Base-by-base conservation (phyloP, 1,139 yeast species). In the Diutina catenulata region DNA sequence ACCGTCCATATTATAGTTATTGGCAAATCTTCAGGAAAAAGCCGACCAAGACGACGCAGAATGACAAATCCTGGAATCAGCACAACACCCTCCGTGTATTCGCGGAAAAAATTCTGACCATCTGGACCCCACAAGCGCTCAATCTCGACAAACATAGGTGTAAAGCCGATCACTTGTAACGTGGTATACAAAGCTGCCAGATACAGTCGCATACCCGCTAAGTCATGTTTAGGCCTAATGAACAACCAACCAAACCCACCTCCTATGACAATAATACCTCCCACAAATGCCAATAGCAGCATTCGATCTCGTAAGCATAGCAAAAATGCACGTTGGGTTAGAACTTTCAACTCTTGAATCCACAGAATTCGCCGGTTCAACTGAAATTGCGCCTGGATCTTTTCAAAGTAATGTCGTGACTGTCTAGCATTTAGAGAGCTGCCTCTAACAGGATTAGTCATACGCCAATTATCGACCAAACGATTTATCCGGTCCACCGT, bases 161-260 rank as follows among this genome's bases (percentile, higher is more conserved):
- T 56, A 51, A 83, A 81, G 3, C 84, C 81, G 51, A 81, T 76
- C 18, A 80, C 60, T 38, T 84, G 81, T 39, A 71, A 59, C 33
- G 80, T 65, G 2, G 74, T 76, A 56, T 84, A 84, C 6, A 83
- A 53, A 2, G 76, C 59, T 1, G 88, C 80, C 8, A 79, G 68
- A 3, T 62, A 59, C 0, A 93, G 69, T 45, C 94, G 60, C 5
- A 82, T 70, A 8, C 94, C 94, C 0, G 80, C 70, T 23, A 77
- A 48, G 11, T 76, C 67, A 3, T 70, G 68, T 16, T 65, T 73
- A 1, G 91, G 86, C 45, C 71, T 70, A 53, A 60, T 80, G 50
- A 79, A 86, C 41, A 83, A 69, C 88, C 93, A 82, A 0, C 95
- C 95, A 36, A 74, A 61, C 19, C 76, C 59, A 1, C 75, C 50